Evolutionary conservation across 192 early-diverging fungal genomes (phyloP), one percentile per base, ranked within the genome.

Genomic region (Coemansia sp.): DNA sequence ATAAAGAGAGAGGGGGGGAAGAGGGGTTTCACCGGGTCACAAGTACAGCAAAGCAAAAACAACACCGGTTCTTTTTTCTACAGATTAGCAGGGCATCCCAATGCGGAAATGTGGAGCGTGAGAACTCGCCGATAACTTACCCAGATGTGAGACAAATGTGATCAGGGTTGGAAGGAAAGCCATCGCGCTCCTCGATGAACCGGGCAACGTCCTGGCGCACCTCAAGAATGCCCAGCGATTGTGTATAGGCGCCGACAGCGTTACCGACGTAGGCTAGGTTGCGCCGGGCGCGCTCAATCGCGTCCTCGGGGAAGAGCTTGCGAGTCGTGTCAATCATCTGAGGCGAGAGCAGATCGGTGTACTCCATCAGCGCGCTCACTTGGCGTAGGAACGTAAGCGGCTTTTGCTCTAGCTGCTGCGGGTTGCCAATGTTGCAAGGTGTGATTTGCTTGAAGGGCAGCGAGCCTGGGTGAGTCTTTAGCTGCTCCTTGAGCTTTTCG

Each of bases 301-400:
- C 95, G 73, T 99, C 97, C 3, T 73, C 69, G 8, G 95, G 90
- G 83, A 91, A 98, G 35, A 99, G 77, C 37, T 86, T 77, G 73
- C 93, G 89, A 11, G 71, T 60, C 2, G 67, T 71, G 17, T 78
- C 66, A 39, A 91, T 76, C 59, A 90, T 82, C 56, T 88, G 86
- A 0, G 87, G 84, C 64, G 76, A 67, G 39, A 94, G 79, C 46
- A 94, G 74, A 46, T 94, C 94, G 1, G 96, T 90, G 71, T 98
- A 95, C 74, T 97, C 94, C 46, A 88, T 86, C 53, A 99, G 81
- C 20, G 95, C 90, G 38, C 90, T 85, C 19, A 97, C 94, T 83
- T 99, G 97, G 46, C 97, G 91, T 86, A 96, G 91, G 63, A 99
- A 99, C 17, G 96, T 97, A 74, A 98, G 93, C 20, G 96, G 96